Evolutionary conservation across 2,329 filamentous ascomycete species (phyloP).

Genomic region (Acephala macrosclerotiorum): DNA sequence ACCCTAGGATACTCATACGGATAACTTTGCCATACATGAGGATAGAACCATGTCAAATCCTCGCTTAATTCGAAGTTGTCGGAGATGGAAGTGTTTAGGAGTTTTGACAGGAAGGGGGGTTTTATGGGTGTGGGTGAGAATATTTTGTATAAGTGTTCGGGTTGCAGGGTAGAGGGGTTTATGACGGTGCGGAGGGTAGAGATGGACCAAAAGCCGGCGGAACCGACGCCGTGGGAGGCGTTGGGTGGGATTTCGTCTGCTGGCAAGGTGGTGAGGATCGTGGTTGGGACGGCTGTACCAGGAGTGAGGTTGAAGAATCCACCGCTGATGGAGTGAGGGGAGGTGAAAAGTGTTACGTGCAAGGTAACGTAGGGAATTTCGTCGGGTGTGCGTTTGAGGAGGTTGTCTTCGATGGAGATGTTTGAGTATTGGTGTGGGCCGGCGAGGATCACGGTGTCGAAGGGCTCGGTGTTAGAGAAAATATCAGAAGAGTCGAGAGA

Average conservation of each 20-base stretch:
- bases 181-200: slow-evolving; percentile 72
- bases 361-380: slow-evolving; percentile 85
- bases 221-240: slow-evolving; percentile 66
- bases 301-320: slow-evolving; percentile 73
- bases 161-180: slow-evolving; percentile 63
- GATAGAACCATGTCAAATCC: slow-evolving; percentile 77
- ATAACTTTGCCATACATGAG: slow-evolving; percentile 84
- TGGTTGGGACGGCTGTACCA: slow-evolving; percentile 68
- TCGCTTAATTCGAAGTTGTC: neutral
- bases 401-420: slow-evolving; percentile 67
- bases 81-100: slow-evolving; percentile 52
- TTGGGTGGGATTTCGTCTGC: slow-evolving; percentile 54
- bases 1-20: slow-evolving; percentile 84
- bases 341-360: slow-evolving; percentile 89
- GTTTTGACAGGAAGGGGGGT: slow-evolving; percentile 57
- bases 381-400: slow-evolving; percentile 76
- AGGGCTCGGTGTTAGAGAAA: slow-evolving; percentile 48
- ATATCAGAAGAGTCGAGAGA: slow-evolving; percentile 14
- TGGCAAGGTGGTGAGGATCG: slow-evolving; percentile 82
- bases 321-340: slow-evolving; percentile 74
- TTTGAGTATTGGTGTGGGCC: slow-evolving; percentile 82
- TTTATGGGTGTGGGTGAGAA: slow-evolving; percentile 65
- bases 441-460: slow-evolving; percentile 85
- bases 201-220: slow-evolving; percentile 84
- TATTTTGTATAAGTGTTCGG: slow-evolving; percentile 70